These are phyloP conservation scores for Umbelopsis sp. DNA, from an alignment of 371 early-diverging fungal species.

Conservation along the genomic window DNA sequence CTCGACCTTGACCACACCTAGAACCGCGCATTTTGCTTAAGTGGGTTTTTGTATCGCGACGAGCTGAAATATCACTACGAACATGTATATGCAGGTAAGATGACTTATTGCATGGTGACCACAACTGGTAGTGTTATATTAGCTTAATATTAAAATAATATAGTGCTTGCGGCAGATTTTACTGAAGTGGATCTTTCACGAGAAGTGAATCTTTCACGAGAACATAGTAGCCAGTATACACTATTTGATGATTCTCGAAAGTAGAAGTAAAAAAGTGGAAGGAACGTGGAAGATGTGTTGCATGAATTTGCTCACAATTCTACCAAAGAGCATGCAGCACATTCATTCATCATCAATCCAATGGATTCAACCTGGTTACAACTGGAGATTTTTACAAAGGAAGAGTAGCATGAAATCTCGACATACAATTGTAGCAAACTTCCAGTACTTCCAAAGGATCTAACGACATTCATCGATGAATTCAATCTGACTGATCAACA, in stretches of 20 bases:
- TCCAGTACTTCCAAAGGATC: conserved; percentile 22
- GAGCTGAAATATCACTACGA: too few species aligned
- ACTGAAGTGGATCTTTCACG: not conserved
- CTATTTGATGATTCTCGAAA: not conserved
- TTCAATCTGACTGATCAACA: not conserved
- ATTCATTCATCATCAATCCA: conserved; percentile 23
- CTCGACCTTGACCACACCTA: too few species aligned
- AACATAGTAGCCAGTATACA: not conserved
- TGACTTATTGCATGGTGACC: too few species aligned
- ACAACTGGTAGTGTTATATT: too few species aligned
- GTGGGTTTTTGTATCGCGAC: too few species aligned
- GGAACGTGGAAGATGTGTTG: not conserved
- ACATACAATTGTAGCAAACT: conserved; percentile 17
- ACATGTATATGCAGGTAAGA: too few species aligned
- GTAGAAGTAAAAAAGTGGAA: not conserved
- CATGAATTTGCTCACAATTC: not conserved
- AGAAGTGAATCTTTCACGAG: not conserved
- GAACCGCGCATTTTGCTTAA: too few species aligned
- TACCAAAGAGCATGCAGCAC: conserved; percentile 12
- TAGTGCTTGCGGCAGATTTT: not conserved
- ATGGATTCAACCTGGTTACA: conserved; percentile 20
- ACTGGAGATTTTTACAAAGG: conserved; percentile 17
- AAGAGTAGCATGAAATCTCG: conserved; percentile 23
- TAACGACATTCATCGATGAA: not conserved
- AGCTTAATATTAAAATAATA: too few species aligned